Evolutionary conservation across 73 alveolate genomes (phyloP).

Genomic region (Symbiodinium pilosum): DNA sequence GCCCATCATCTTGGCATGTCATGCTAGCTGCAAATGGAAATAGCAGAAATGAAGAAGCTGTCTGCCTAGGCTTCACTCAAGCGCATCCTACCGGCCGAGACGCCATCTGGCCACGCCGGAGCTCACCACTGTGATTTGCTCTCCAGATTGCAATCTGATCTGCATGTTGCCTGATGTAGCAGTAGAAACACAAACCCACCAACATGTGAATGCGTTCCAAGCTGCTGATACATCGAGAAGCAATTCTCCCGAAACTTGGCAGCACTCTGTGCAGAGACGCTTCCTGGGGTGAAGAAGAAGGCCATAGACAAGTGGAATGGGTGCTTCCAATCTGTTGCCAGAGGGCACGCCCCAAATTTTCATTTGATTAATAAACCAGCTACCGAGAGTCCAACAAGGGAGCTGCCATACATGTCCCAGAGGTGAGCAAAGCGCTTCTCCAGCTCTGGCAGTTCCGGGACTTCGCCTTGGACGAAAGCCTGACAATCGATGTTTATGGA

Average conservation of each 20-base stretch:
- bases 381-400: conserved; percentile 39
- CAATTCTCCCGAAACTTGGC: conserved; percentile 74
- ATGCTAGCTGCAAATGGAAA: too few relatives aligned
- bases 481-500: neutral
- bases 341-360: neutral
- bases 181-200: too few relatives aligned
- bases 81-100: conserved; percentile 16
- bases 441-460: conserved; percentile 66
- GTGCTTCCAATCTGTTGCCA: neutral
- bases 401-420: conserved; percentile 58
- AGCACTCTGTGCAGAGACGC: conserved; percentile 42
- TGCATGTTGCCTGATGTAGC: conserved; percentile 34
- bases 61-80: too few relatives aligned
- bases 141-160: conserved; percentile 72
- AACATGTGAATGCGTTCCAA: neutral
- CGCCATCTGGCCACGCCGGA: conserved; percentile 79
- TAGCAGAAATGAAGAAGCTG: too few relatives aligned
- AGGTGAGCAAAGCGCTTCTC: conserved; percentile 55
- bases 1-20: too few relatives aligned
- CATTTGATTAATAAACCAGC: neutral
- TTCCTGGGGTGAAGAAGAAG: neutral
- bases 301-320: neutral
- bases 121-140: conserved; percentile 67
- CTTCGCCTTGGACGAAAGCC: conserved; percentile 78
- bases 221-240: conserved; percentile 47